Base-by-base conservation (phyloP, 2,329 filamentous ascomycete genomes). In the Exophiala sp. region DNA sequence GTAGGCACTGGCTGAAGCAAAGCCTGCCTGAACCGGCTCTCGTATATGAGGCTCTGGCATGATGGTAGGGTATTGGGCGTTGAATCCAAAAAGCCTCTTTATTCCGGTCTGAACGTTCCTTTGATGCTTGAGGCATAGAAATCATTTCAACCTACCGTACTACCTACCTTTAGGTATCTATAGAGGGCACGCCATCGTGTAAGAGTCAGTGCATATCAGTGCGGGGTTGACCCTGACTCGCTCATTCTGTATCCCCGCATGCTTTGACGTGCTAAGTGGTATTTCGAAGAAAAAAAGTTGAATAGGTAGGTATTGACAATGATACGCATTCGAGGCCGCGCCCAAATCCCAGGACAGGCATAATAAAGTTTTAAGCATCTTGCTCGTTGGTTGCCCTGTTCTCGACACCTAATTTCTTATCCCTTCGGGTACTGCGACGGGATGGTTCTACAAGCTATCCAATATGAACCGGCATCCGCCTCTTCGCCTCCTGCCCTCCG, bases 1-100 rank as follows among this genome's bases (percentile, higher is more conserved):
- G 65, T 89, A 88, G 18, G 73, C 71, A 1, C 72, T 63, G 14
- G 82, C 83, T 56, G 86, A 73, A 55, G 76, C 70, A 65, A 88
- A 88, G 48, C 83, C 83, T 10, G 61, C 63, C 22, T 66, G 56
- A 7, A 70, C 72, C 14, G 48, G 51, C n/a, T 42, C 16, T 14
- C 45, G 18, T 34, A 60, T 35, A 13, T 14, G 24, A 37, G 38
- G 21, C 3, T 4, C 38, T 2, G 8, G 13, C 21, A 41, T 41
- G 3, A 24, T 19, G 34, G 6, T 19, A 27, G 24, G 6, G 24
- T n/a, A n/a, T 16, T 34, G 14, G 34, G 2, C n/a, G 7, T 7
- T 37, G 34, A 37, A 3, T 10, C 29, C 6, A 19, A 3, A 18
- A 8, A 6, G 14, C 13, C 4, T 19, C 7, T 34, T 13, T 34